Base-by-base conservation (phyloP, 2,329 filamentous ascomycete genomes). In the Colletotrichum ledebouriae region DNA sequence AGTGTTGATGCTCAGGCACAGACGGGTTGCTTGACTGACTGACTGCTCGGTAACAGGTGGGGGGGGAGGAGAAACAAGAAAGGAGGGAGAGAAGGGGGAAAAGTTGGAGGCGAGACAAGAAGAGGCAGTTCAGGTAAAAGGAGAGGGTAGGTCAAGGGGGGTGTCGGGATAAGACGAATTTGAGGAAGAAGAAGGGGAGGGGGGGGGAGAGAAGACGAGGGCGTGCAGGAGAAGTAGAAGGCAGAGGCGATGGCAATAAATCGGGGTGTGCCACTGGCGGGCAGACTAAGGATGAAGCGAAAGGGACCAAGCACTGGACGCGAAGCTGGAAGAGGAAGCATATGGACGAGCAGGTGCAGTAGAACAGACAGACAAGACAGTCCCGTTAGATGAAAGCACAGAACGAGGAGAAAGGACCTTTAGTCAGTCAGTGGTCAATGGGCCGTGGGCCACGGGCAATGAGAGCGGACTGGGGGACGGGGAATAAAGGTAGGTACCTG, bases 121-220 rank as follows among this genome's bases (percentile, higher is more conserved):
- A 56, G 67, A 73, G 55, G 67, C 70, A 61, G 56, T 53, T 61
- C 52, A 20, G 44, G 67, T 66, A 67, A 63, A 70, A 70, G 57
- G 62, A 58, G 67, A 58, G 46, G 33, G 33, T 57, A 44, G 46
- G 42, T 47, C 34, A 56, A 64, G 22, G 55, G 60, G 37, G 39
- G 41, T 37, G 65, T 57, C 47, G n/a, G 37, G 15, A 63, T 67
- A 59, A 61, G 62, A 61, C n/a, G 50, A 50, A 22, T 44, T n/a
- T 47, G 17, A 17, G 2, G 47, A 4, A 4, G 22, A 4, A 4
- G 22, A n/a, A n/a, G n/a, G n/a, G n/a, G n/a, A n/a, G 22, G 60
- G 41, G 25, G 57, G 37, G 39, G 41, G 13, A 34, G 15, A 11
- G 53, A 59, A 20, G 58, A 25, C 59, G 47, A 64, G 49, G 55